Conservation (phyloP, 179 eudicot genomes). For the Dionaea muscipula region DNA sequence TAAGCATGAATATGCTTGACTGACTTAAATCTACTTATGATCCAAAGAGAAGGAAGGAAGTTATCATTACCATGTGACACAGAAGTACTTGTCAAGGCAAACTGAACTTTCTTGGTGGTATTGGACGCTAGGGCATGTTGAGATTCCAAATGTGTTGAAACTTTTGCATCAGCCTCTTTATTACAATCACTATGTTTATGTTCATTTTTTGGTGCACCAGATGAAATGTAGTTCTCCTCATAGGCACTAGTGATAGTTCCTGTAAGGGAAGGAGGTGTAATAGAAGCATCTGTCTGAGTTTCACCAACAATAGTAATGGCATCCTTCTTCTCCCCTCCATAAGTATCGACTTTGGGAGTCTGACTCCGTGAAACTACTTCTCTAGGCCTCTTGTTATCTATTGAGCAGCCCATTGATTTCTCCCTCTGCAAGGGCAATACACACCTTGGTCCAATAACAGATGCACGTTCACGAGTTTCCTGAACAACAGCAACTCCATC, state of each 20-base stretch:
- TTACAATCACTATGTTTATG: slow-evolving; percentile 16
- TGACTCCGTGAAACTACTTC: slow-evolving; percentile 16
- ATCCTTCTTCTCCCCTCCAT: slow-evolving; percentile 15
- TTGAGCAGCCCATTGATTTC: slow-evolving; percentile 7
- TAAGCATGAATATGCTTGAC: neutral
- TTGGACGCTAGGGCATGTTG: slow-evolving; percentile 30
- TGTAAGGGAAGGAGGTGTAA: slow-evolving; percentile 45
- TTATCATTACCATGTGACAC: slow-evolving; percentile 41
- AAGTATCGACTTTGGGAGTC: slow-evolving; percentile 10
- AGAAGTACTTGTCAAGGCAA: slow-evolving; percentile 30
- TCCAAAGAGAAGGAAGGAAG: slow-evolving; percentile 2
- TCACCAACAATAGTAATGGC: slow-evolving; percentile 19
- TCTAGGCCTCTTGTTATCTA: slow-evolving; percentile 12
- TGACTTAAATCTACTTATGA: neutral
- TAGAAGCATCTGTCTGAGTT: slow-evolving; percentile 42
- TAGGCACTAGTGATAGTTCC: slow-evolving; percentile 36
- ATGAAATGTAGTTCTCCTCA: slow-evolving; percentile 29
- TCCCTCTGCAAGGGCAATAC: slow-evolving; percentile 37
- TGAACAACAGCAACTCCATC: slow-evolving; percentile 15
- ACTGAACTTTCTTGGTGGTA: slow-evolving; percentile 60
- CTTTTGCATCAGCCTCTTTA: slow-evolving; percentile 23
- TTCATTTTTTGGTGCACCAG: slow-evolving; percentile 23
- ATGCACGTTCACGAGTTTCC: slow-evolving; percentile 44
- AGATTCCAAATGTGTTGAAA: slow-evolving; percentile 19
- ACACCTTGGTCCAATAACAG: slow-evolving; percentile 45